A percentile compares a stretch with the other conserved stretches of the same genome.
Conservation (phyloP, 2,329 filamentous ascomycete species). For the Apiospora aurea region DNA sequence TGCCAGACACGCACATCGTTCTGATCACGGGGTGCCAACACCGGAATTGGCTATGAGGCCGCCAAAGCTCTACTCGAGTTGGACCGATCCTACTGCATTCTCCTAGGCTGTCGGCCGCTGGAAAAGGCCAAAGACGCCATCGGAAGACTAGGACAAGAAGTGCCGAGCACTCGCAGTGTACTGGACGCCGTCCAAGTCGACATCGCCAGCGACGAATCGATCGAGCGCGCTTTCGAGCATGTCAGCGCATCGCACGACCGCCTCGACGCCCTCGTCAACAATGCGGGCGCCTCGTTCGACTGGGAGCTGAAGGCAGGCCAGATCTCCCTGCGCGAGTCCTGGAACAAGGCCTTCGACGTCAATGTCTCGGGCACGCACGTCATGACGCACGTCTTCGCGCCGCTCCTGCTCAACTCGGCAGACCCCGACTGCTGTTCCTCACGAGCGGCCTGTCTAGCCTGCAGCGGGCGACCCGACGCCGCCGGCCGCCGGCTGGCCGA, state of each 20-base stretch:
- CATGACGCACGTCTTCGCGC: slow-evolving; percentile 48
- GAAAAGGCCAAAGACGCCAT: slow-evolving; percentile 59
- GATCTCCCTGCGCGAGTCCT: slow-evolving; percentile 46
- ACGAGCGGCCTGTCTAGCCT: slow-evolving; percentile 50
- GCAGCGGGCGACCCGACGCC: slow-evolving; percentile 42
- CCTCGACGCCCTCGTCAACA: slow-evolving; percentile 63
- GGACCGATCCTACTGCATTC: slow-evolving; percentile 54
- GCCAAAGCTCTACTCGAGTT: slow-evolving; percentile 61
- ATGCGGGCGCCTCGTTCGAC: slow-evolving; percentile 59
- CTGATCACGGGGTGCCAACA: slow-evolving; percentile 47
- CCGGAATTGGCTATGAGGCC: slow-evolving; percentile 65
- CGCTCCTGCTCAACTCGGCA: slow-evolving; percentile 51
- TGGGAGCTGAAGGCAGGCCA: slow-evolving; percentile 35
- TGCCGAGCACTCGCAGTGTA: slow-evolving; percentile 44
- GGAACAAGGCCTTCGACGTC: slow-evolving; percentile 55
- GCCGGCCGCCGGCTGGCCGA: slow-evolving; percentile 23
- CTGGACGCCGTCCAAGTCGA: slow-evolving; percentile 55
- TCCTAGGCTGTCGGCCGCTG: slow-evolving; percentile 60
- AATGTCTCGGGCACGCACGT: slow-evolving; percentile 57
- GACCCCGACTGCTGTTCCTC: slow-evolving; percentile 58
- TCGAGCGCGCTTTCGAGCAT: slow-evolving; percentile 51
- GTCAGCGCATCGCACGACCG: slow-evolving; percentile 50
- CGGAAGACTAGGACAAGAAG: slow-evolving; percentile 47
- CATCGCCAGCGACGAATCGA: slow-evolving; percentile 60
- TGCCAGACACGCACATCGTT: background rate